Evolutionary conservation across 257 asterid species (phyloP), one percentile per base, ranked within the genome.

Genomic region (Solanum raphanifolium): DNA sequence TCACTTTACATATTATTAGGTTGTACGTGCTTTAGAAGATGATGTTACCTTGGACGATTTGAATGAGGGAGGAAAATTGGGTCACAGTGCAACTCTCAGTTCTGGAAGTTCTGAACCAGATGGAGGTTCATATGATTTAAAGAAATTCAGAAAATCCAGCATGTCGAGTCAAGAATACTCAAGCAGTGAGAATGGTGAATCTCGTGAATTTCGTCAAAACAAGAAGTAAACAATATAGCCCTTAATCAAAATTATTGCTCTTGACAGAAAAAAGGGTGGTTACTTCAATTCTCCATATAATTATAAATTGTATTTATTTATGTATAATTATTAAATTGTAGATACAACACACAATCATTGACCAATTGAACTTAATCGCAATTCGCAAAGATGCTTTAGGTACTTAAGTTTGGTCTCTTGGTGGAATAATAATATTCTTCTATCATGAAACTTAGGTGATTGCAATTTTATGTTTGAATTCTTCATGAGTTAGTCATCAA

Each of bases 21-120:
- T 96, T 79, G 97, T 95, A 12, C 98, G 98, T 10, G 98, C 96
- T 16, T 89, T 96, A 5, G 99, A 96, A 93, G 99, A 98, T 0
- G 97, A 94, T 41, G 96, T 91, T 25, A 92, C 96, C 2, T 87
- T 96, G 52, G 95, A 95, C 0, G 98, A 92, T 88, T 86, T 95
- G 23, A 89, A 91, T 31, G 95, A 90, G 9, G 95, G 92, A 8
- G 86, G 89, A 3, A 93, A 92, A 89, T 83, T 89, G 0, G 91
- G 91, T 9, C 92, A 92, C 4, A 88, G 87, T 23, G 85, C 93
- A 16, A 34, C 91, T 84, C 32, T 88, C 10, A 89, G 94, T 4
- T 94, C 96, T 1, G 85, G 93, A 11, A 90, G 92, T 72, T 93
- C 98, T 8, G 98, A 92, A 9, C 86, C 87, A 38, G 93, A 90